Percentiles rank a stretch among this genome's conserved stretches.
Conservation (phyloP, 2,329 filamentous ascomycete genomes). For the Myriosclerotinia scirpicola region DNA sequence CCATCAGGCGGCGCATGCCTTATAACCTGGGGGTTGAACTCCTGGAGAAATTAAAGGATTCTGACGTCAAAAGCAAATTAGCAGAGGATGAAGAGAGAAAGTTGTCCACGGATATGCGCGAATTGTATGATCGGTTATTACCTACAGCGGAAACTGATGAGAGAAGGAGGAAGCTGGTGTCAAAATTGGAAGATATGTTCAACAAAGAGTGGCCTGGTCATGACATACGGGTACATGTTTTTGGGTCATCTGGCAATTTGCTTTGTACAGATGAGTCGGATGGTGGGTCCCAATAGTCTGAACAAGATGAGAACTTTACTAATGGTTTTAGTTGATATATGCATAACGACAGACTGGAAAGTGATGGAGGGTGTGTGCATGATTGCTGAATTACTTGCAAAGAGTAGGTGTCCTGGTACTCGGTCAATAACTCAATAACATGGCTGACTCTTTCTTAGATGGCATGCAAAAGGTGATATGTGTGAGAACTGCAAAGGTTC, state of each 20-base stretch:
- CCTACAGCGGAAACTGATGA: conserved; percentile 78
- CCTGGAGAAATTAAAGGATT: conserved; percentile 68
- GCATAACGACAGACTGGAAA: conserved; percentile 89
- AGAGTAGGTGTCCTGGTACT: conserved; percentile 59
- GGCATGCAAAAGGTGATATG: conserved; percentile 97
- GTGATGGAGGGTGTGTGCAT: conserved; percentile 87
- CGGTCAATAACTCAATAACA: conserved; percentile 24
- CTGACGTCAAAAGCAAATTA: conserved; percentile 70
- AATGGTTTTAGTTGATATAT: conserved; percentile 76
- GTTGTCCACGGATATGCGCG: conserved; percentile 78
- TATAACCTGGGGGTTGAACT: conserved; percentile 85
- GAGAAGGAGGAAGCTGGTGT: conserved; percentile 72
- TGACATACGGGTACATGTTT: conserved; percentile 86
- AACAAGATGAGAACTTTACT: conserved; percentile 22
- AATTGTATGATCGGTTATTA: conserved; percentile 80
- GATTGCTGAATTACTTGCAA: conserved; percentile 81
- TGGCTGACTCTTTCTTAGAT: conserved; percentile 56
- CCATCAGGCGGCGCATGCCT: conserved; percentile 81
- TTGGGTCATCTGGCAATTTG: conserved; percentile 96
- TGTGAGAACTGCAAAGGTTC: conserved; percentile 91
- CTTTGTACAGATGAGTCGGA: conserved; percentile 95
- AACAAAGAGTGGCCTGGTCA: conserved; percentile 90
- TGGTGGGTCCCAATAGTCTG: conserved; percentile 58
- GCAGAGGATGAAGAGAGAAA: conserved; percentile 71
- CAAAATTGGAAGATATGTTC: conserved; percentile 83